Evolutionary conservation across 225 moss, liverwort and hornwort genomes (phyloP).

Genomic region (Marchantia paleacea): DNA sequence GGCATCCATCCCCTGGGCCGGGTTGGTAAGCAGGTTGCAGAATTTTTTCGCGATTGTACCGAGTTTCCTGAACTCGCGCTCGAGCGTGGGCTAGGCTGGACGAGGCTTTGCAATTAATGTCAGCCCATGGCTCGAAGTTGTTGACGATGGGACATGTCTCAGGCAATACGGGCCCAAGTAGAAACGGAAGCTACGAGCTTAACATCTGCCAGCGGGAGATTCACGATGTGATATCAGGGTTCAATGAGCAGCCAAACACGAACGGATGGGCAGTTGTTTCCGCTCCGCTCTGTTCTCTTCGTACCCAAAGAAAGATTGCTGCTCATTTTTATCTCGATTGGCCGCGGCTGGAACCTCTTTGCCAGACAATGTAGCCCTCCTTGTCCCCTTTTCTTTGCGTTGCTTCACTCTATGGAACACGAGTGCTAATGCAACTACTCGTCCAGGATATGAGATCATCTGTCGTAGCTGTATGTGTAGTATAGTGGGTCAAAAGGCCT

Average conservation of each 20-base stretch:
- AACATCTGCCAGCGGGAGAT: constrained; percentile 15
- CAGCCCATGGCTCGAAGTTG: neutral
- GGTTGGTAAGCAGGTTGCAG: neutral
- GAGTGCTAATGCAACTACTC: constrained; percentile 7
- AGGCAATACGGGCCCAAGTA: neutral
- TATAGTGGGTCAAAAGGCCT: constrained; percentile 9
- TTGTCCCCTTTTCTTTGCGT: constrained; percentile 12
- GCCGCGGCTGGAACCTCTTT: neutral
- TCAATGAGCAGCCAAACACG: neutral
- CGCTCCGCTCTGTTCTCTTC: neutral
- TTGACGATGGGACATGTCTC: neutral
- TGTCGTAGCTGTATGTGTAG: constrained; percentile 9
- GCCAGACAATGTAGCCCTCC: constrained; percentile 3
- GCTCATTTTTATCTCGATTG: neutral
- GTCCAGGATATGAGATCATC: constrained; percentile 1
- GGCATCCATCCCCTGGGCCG: neutral
- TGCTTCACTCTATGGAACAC: constrained; percentile 12
- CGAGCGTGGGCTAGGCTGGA: neutral
- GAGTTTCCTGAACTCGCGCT: neutral
- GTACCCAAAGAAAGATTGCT: constrained; percentile 6
- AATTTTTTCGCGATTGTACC: neutral
- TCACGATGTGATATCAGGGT: neutral
- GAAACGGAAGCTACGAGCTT: neutral
- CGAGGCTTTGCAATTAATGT: neutral
- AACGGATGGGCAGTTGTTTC: neutral